phyloP scores from a whole-genome alignment of 2,329 filamentous ascomycete genomes.

The Sphaerulina vaccinii region DNA sequence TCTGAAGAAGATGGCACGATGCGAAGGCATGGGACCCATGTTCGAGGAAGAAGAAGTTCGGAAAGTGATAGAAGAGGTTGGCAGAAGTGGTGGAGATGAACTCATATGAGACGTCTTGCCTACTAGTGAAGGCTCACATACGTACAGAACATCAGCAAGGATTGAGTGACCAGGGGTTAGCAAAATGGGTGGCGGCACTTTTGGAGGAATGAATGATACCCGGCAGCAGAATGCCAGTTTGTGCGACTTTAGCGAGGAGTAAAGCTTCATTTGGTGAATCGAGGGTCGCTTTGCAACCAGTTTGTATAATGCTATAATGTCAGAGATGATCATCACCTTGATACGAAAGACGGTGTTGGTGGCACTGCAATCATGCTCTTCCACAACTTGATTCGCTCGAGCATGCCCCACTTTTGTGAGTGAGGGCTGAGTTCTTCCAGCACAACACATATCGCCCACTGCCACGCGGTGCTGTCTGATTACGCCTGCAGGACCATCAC shows the following conservation, averaged over 20 bases:
- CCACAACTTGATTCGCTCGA: too few relatives aligned
- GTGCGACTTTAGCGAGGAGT: background rate
- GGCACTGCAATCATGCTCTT: too few relatives aligned
- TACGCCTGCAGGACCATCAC: too few relatives aligned
- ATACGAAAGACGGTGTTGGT: too few relatives aligned
- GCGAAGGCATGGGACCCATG: slow-evolving; percentile 82
- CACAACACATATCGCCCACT: too few relatives aligned
- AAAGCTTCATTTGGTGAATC: too few relatives aligned
- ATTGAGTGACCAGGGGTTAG: background rate
- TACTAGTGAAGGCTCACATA: background rate
- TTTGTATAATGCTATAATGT: background rate
- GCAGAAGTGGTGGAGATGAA: slow-evolving; percentile 74
- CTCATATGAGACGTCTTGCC: slow-evolving; percentile 42
- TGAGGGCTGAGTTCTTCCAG: too few relatives aligned
- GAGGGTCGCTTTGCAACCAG: background rate
- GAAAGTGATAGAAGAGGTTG: slow-evolving; percentile 74
- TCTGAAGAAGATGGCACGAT: slow-evolving; percentile 71
- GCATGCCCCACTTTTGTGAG: too few relatives aligned
- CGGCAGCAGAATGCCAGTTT: slow-evolving; percentile 15
- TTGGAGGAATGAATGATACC: slow-evolving; percentile 13
- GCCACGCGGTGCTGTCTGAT: too few relatives aligned
- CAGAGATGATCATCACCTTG: background rate
- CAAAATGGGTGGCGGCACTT: slow-evolving; percentile 1
- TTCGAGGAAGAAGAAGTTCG: slow-evolving; percentile 76
- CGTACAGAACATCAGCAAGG: background rate